Conservation (phyloP, 2,329 filamentous ascomycete species). For the Escovopsis weberi region DNA sequence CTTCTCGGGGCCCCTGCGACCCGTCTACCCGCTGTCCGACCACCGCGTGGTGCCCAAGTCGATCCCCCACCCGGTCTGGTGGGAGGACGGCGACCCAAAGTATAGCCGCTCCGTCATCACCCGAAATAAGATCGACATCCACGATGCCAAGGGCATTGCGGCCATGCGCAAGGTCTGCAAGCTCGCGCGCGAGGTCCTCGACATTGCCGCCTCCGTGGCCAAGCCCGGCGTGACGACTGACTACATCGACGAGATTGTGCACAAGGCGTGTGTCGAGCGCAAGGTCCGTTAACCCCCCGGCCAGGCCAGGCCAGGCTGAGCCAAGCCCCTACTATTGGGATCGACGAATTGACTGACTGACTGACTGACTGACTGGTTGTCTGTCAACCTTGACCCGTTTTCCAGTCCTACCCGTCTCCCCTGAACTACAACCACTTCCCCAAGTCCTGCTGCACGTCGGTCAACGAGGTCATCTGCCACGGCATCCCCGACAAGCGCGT, state of each 20-base stretch:
- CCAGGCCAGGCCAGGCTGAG: no score
- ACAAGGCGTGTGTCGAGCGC: slow-evolving; percentile 86
- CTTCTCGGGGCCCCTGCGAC: slow-evolving; percentile 69
- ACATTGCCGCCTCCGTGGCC: slow-evolving; percentile 71
- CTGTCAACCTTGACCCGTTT: slow-evolving; percentile 2
- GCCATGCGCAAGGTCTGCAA: slow-evolving; percentile 88
- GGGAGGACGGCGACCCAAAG: slow-evolving; percentile 62
- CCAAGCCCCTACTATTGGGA: no score
- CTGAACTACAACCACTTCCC: slow-evolving; percentile 94
- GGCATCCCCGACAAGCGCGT: slow-evolving; percentile 87
- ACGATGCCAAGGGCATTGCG: slow-evolving; percentile 68
- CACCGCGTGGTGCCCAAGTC: slow-evolving; percentile 59
- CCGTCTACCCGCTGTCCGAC: slow-evolving; percentile 72
- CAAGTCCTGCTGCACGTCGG: slow-evolving; percentile 92
- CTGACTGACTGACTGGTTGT: background rate
- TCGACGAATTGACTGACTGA: background rate
- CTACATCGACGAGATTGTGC: slow-evolving; percentile 85
- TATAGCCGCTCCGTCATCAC: slow-evolving; percentile 45
- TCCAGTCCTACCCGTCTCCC: slow-evolving; percentile 85
- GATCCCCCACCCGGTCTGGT: slow-evolving; percentile 79
- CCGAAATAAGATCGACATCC: slow-evolving; percentile 68
- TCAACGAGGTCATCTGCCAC: slow-evolving; percentile 97
- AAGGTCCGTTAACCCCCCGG: slow-evolving; percentile 44
- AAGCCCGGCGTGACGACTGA: slow-evolving; percentile 93
- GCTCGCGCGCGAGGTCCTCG: slow-evolving; percentile 77